Conservation (phyloP, 2,329 filamentous ascomycete species). For the Diaporthe caulivora region DNA sequence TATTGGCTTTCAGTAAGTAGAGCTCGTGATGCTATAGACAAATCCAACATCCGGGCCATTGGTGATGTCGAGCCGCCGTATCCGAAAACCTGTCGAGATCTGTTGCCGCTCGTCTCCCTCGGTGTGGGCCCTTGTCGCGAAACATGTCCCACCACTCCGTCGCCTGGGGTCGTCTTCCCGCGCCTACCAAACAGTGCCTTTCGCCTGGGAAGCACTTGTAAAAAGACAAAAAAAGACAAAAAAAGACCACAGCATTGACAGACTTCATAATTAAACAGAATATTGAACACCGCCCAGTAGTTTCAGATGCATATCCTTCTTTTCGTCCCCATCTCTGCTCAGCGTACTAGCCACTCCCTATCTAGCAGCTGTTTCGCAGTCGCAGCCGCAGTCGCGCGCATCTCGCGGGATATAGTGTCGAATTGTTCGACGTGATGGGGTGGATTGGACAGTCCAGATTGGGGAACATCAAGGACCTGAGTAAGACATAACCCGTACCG, state of each 20-base stretch:
- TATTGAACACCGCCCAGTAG: conserved; percentile 57
- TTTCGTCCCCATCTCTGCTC: conserved; percentile 37
- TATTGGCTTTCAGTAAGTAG: conserved; percentile 39
- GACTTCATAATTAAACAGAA: conserved; percentile 61
- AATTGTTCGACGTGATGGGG: conserved; percentile 35
- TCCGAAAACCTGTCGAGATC: conserved; percentile 41
- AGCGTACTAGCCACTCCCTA: conserved; percentile 37
- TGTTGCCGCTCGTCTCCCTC: conserved; percentile 36
- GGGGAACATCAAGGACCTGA: conserved; percentile 29
- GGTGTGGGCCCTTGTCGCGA: conserved; percentile 33
- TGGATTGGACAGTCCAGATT: conserved; percentile 29
- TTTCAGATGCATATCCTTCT: conserved; percentile 41
- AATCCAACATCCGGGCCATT: conserved; percentile 39
- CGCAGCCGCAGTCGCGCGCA: conserved; percentile 31
- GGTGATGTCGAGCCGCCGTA: conserved; percentile 37
- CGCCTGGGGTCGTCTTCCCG: conserved; percentile 27
- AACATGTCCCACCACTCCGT: conserved; percentile 32
- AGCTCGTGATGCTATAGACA: conserved; percentile 42
- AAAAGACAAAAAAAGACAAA: conserved; percentile 25
- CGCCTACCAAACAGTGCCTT: conserved; percentile 31
- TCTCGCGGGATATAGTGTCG: conserved; percentile 37
- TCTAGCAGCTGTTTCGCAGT: conserved; percentile 23
- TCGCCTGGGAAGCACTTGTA: conserved; percentile 37
- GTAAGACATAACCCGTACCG: conserved; percentile 32
- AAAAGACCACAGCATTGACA: conserved; percentile 39